Conservation (phyloP, 495 filamentous ascomycete genomes). For the Talaromyces trachyspermus region DNA sequence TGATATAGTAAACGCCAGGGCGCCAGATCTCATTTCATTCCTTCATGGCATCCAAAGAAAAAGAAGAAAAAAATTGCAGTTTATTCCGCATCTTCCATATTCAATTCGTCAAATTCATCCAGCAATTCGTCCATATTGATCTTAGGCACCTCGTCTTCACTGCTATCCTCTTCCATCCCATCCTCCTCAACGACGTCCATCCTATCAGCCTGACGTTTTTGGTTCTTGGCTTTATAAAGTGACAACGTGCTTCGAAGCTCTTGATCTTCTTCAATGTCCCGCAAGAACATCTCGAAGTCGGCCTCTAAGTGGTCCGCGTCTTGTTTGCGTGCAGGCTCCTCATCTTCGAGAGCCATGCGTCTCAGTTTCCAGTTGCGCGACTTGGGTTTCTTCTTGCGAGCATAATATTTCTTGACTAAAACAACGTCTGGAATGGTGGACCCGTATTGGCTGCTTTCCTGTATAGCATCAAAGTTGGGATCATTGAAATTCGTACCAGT, state of each 20-base stretch:
- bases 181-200: constrained; percentile 43
- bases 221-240: constrained; percentile 66
- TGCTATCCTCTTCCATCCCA: constrained; percentile 57
- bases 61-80: not conserved
- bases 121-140: constrained; percentile 78
- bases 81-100: constrained; percentile 40
- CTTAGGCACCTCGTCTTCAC: constrained; percentile 64
- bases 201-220: constrained; percentile 25
- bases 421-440: constrained; percentile 84
- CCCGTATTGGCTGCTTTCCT: constrained; percentile 58
- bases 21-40: constrained; percentile 3
- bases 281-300: constrained; percentile 95
- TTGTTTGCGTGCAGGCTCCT: constrained; percentile 62
- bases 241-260: constrained; percentile 78
- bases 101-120: constrained; percentile 82
- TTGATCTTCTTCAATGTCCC: constrained; percentile 90
- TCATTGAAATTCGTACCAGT: constrained; percentile 90
- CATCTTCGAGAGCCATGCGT: constrained; percentile 85
- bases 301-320: constrained; percentile 78
- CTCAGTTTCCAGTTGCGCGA: constrained; percentile 84
- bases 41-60: not conserved
- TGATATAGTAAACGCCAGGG: constrained; percentile 2
- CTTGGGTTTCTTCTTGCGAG: constrained; percentile 79
- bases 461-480: constrained; percentile 68
- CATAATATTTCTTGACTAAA: constrained; percentile 93